Evolutionary conservation across 176 grass and related monocot genomes (phyloP).

Genomic region (Carex kokanica): DNA sequence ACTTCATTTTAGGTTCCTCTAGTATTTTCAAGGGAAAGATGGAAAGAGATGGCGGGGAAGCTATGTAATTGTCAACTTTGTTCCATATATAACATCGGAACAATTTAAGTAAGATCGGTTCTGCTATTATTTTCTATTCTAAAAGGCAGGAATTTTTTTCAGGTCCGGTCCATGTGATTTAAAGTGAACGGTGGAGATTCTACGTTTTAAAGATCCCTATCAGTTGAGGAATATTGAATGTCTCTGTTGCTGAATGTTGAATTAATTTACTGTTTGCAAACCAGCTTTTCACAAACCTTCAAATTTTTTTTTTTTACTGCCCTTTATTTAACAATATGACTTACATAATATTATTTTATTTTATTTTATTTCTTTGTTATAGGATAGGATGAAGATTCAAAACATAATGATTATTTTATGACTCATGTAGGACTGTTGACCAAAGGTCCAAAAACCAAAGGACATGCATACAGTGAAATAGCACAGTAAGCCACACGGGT

Average conservation of each 20-base stretch:
- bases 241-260: neutral
- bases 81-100: neutral
- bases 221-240: neutral
- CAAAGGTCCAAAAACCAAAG: neutral
- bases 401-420: conserved; percentile 1
- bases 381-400: neutral
- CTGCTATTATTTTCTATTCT: too few relatives aligned
- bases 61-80: neutral
- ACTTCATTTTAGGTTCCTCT: too few relatives aligned
- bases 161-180: neutral
- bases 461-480: neutral
- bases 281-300: neutral
- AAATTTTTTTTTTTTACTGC: too few relatives aligned
- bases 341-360: neutral
- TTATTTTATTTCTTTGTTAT: neutral
- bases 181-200: neutral
- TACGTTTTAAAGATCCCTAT: too few relatives aligned
- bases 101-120: neutral
- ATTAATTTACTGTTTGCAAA: neutral
- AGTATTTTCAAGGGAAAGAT: neutral
- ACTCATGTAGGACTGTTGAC: neutral
- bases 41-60: neutral
- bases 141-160: neutral
- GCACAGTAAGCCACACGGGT: conserved; percentile 17
- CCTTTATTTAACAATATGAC: too few relatives aligned